Percentiles rank a stretch among this genome's conserved stretches.
phyloP scores from a whole-genome alignment of 2,329 filamentous ascomycete genomes.

The Tolypocladium cylindrosporum region DNA sequence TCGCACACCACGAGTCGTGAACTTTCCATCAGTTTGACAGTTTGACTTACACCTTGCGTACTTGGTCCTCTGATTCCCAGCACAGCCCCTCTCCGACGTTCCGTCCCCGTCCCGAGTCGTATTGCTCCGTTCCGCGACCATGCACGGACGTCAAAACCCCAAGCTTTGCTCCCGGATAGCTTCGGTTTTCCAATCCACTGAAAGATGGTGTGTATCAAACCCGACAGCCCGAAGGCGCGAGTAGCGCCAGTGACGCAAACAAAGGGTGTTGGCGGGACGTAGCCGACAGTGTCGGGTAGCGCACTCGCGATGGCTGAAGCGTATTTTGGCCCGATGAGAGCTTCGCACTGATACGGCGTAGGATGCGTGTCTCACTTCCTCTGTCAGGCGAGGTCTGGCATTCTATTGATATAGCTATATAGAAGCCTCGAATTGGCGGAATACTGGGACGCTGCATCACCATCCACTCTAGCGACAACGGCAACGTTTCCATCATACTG shows the following conservation, averaged over 20 bases:
- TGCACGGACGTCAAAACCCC: background rate
- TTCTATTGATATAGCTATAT: background rate
- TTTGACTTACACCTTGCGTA: too few species aligned
- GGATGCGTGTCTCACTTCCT: background rate
- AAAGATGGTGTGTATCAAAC: background rate
- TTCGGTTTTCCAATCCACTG: background rate
- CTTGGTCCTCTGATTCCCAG: too few species aligned
- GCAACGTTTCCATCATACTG: background rate
- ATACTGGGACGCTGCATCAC: background rate
- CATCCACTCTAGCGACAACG: background rate
- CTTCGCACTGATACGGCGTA: background rate
- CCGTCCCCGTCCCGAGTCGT: too few species aligned
- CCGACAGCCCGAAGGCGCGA: background rate
- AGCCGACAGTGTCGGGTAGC: constrained; percentile 1
- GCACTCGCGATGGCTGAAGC: background rate
- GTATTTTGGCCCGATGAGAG: background rate
- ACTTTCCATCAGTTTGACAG: too few species aligned
- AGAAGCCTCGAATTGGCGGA: background rate
- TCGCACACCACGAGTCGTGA: too few species aligned
- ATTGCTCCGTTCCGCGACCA: background rate
- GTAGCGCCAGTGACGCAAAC: background rate
- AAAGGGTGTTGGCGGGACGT: background rate
- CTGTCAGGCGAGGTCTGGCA: background rate
- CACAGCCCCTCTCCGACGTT: too few species aligned
- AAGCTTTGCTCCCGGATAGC: background rate